These are phyloP conservation scores for Monosporascus sp. DNA, from an alignment of 2,329 filamentous ascomycete species.

Conservation along the genomic window DNA sequence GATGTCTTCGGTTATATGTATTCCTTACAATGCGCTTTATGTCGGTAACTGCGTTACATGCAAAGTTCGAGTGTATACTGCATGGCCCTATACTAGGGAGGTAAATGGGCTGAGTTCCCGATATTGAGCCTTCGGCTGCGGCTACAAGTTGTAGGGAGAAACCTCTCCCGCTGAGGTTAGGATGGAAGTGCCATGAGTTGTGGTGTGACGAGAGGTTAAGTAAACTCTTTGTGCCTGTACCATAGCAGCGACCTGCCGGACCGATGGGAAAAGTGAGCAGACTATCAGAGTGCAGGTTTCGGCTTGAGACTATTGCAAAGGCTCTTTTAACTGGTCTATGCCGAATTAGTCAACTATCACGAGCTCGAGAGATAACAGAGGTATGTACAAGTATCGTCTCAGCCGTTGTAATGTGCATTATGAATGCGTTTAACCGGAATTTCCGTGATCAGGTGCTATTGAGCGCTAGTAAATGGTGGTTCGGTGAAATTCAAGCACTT, in stretches of 20 bases:
- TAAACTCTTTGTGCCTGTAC: constrained; percentile 23
- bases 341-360: constrained; percentile 1
- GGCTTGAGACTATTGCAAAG: constrained; percentile 26
- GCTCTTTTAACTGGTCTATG: constrained; percentile 20
- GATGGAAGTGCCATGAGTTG: constrained; percentile 1
- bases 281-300: constrained; percentile 28
- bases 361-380: neutral
- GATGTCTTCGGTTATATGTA: too few relatives aligned
- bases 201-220: constrained; percentile 21
- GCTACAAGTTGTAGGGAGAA: constrained; percentile 4
- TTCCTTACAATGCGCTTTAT: too few relatives aligned
- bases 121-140: constrained; percentile 6
- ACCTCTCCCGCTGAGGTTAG: neutral
- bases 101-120: neutral
- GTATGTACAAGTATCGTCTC: constrained; percentile 15
- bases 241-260: constrained; percentile 24
- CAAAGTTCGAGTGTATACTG: too few relatives aligned
- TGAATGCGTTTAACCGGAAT: constrained; percentile 12
- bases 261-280: constrained; percentile 28
- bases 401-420: constrained; percentile 13
- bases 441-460: too few relatives aligned
- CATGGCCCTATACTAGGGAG: too few relatives aligned
- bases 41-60: too few relatives aligned
- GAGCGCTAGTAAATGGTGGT: constrained; percentile 1
- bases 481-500: constrained; percentile 5